Evolutionary conservation across 2,329 filamentous ascomycete species (phyloP).

Genomic region (Colletotrichum sp.): DNA sequence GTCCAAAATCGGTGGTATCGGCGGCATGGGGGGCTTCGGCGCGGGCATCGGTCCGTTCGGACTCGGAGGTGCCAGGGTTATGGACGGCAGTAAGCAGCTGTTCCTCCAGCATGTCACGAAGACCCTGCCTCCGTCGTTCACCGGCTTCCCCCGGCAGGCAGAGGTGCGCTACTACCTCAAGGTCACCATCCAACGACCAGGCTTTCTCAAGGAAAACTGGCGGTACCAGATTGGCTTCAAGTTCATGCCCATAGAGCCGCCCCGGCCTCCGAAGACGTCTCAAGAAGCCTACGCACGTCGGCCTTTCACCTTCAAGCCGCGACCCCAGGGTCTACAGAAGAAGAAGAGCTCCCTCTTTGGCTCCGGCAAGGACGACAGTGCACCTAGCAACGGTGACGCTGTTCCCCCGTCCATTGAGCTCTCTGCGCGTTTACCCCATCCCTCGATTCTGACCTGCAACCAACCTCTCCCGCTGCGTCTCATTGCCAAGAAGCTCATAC

Average conservation of each 20-base stretch:
- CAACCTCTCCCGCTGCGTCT: constrained; percentile 82
- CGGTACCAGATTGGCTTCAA: constrained; percentile 73
- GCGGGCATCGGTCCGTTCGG: constrained; percentile 51
- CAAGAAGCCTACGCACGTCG: constrained; percentile 87
- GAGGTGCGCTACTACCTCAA: constrained; percentile 96
- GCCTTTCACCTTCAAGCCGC: constrained; percentile 61
- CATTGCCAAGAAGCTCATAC: constrained; percentile 76
- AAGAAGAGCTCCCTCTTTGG: constrained; percentile 68
- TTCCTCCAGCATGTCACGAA: constrained; percentile 76
- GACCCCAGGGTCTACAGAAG: constrained; percentile 37
- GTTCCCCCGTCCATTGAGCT: constrained; percentile 75
- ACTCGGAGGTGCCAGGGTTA: constrained; percentile 59
- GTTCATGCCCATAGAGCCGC: constrained; percentile 92
- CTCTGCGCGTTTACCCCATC: constrained; percentile 81
- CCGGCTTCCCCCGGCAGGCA: constrained; percentile 84
- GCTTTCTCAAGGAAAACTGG: constrained; percentile 90
- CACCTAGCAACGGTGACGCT: constrained; percentile 28
- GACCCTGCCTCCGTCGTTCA: constrained; percentile 87
- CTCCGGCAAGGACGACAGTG: constrained; percentile 27
- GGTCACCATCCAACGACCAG: constrained; percentile 88
- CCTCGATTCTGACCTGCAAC: constrained; percentile 88
- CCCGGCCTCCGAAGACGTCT: constrained; percentile 67
- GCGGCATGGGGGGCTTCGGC: constrained; percentile 57
- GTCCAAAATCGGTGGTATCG: constrained; percentile 58
- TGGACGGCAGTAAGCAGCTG: constrained; percentile 68